A percentile compares a stretch with the other conserved stretches of the same genome.
phyloP scores from a whole-genome alignment of 108 stramenopile species.

The Parietichytrium sp. region DNA sequence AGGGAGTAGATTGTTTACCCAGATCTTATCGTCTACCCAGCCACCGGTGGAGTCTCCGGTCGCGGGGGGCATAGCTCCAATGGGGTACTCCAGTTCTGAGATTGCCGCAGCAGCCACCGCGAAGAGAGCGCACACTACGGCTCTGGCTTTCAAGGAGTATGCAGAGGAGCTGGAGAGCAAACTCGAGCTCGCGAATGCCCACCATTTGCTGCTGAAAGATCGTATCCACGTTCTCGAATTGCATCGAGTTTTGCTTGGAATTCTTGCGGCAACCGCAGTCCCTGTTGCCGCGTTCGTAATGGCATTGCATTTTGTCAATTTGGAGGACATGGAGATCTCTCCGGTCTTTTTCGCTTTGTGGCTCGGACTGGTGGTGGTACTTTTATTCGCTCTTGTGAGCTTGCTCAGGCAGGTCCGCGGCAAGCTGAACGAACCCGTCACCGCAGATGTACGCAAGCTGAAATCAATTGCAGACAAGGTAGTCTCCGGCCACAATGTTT shows the following conservation, averaged over 20 bases:
- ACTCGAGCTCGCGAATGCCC: neutral
- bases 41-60: no score
- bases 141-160: neutral
- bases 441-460: neutral
- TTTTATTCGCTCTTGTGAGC: neutral
- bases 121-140: conserved; percentile 19
- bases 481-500: neutral
- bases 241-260: conserved; percentile 6
- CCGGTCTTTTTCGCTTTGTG: neutral
- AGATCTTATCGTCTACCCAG: no score
- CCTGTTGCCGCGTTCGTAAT: neutral
- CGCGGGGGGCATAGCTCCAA: no score
- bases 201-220: neutral
- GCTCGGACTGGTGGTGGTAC: neutral
- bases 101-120: no score
- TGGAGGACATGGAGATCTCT: neutral
- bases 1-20: neutral
- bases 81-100: no score
- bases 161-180: neutral
- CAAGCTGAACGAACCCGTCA: neutral
- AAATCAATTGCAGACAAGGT: neutral
- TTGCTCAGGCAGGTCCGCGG: neutral
- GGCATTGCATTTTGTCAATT: neutral
- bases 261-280: neutral
- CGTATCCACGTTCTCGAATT: conserved; percentile 8